Evolutionary conservation across 208 protist species (phyloP), one percentile per base, ranked within the genome.

Genomic region (Leishmania gerbilli): DNA sequence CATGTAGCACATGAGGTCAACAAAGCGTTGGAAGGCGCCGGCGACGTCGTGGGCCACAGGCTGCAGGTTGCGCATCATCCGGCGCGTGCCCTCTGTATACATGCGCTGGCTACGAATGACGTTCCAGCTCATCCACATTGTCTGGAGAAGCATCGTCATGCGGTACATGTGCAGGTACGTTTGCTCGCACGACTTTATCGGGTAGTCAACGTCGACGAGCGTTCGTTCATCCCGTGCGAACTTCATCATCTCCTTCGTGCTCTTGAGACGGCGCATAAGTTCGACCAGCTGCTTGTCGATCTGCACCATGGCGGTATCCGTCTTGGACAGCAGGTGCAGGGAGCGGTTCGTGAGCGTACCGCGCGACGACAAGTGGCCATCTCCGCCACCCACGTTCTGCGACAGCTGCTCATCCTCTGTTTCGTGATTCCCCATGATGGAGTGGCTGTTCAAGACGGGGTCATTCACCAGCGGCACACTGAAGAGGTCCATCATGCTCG

Each of bases 111-210:
- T 91, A 51, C 94, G 90, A 31, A 97, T 83, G 45, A 96, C 87
- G 53, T 91, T 90, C 93, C 94, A 97, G 88, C 92, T 95, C 83
- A 91, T 90, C 81, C 86, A 90, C 92, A 96, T 96, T 3, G 92
- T 95, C 85, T 90, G 88, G 64, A 97, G 84, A 67, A 97, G 81
- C 62, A 90, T 87, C 27, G 89, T 79, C 92, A 96, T 96, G 78
- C 89, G 92, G 83, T 95, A 89, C 86, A 97, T 91, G 81, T 92
- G 90, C 55, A 72, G 76, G 72, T 93, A 90, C 13, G 87, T 92
- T 45, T 86, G 74, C 45, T 91, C 85, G 74, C 95, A 97, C 31
- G 92, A 82, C 83, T 91, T 89, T 64, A 87, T 79, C 24, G 95
- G 95, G 84, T 97, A 97, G 77, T 92, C 86, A 11, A 90, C 76